Percentiles rank a stretch among this genome's conserved stretches.
phyloP scores from a whole-genome alignment of 208 protist genomes.

The Acanthamoeba rhysodes region DNA sequence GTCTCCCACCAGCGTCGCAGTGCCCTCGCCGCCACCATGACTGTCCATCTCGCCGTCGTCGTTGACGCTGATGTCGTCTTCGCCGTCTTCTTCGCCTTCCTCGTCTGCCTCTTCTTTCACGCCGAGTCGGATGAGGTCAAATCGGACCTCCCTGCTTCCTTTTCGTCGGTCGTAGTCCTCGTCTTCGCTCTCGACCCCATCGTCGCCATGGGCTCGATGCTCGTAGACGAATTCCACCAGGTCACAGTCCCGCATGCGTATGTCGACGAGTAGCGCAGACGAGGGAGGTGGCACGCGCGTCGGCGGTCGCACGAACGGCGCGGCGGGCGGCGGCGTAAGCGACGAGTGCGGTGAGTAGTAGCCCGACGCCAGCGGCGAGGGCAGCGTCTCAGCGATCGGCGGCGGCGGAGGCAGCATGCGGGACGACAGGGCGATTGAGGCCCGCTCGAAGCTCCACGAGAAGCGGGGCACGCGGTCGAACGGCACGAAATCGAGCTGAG shows the following conservation, averaged over 20 bases:
- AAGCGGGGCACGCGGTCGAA: constrained; percentile 37
- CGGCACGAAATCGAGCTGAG: background rate
- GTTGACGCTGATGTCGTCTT: background rate
- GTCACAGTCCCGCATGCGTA: constrained; percentile 51
- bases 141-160: background rate
- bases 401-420: background rate
- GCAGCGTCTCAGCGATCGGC: background rate
- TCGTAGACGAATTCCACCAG: constrained; percentile 30
- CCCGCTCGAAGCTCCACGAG: constrained; percentile 18
- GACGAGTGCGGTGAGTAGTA: constrained; percentile 45
- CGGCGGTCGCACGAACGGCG: background rate
- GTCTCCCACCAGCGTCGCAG: background rate
- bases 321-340: background rate
- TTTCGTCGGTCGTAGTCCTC: background rate
- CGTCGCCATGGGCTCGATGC: background rate
- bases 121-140: background rate
- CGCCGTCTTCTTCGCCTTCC: background rate
- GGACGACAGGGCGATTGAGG: background rate
- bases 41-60: background rate
- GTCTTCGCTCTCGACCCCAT: background rate
- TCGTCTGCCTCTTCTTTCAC: constrained; percentile 13
- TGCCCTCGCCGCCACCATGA: background rate
- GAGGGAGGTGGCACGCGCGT: background rate
- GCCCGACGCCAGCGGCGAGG: constrained; percentile 33
- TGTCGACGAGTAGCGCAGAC: background rate